Conservation (phyloP, 2,329 filamentous ascomycete genomes). For the Fusarium globosum region DNA sequence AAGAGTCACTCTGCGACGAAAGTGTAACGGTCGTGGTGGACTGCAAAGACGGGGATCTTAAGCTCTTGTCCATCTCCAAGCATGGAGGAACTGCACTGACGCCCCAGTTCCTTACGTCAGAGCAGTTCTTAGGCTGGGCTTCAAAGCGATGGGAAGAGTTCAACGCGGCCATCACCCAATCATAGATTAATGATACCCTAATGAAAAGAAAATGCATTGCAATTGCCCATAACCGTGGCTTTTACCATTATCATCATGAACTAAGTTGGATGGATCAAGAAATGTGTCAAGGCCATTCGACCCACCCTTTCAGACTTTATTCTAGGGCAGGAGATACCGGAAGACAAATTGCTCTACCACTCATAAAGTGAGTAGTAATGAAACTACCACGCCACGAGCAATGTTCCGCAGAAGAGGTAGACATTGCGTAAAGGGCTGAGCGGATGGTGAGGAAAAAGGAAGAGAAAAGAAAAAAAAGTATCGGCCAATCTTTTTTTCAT, state of each 20-base stretch:
- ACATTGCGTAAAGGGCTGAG: conserved; percentile 48
- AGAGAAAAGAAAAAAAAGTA: conserved; percentile 46
- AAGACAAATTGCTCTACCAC: conserved; percentile 74
- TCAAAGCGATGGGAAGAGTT: conserved; percentile 52
- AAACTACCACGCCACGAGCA: conserved; percentile 61
- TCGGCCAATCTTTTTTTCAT: conserved; percentile 26
- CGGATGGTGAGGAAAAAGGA: conserved; percentile 42
- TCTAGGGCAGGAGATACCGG: conserved; percentile 92
- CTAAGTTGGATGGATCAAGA: conserved; percentile 18
- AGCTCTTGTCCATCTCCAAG: conserved; percentile 82
- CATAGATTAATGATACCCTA: conserved; percentile 46
- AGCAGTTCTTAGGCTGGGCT: conserved; percentile 59
- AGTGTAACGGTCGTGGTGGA: conserved; percentile 86
- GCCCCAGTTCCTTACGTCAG: conserved; percentile 72
- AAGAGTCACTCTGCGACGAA: conserved; percentile 88
- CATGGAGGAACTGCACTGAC: conserved; percentile 80
- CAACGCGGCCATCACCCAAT: conserved; percentile 46
- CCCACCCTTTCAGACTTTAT: conserved; percentile 80
- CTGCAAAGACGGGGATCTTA: conserved; percentile 60
- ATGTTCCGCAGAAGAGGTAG: conserved; percentile 44
- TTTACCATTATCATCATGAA: conserved; percentile 5
- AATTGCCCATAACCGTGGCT: not conserved
- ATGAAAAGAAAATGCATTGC: conserved; percentile 20
- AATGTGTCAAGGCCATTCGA: conserved; percentile 83
- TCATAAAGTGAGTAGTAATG: conserved; percentile 59